Base-by-base conservation (phyloP, 2,329 filamentous ascomycete genomes). In the Trichophyton equinum region DNA sequence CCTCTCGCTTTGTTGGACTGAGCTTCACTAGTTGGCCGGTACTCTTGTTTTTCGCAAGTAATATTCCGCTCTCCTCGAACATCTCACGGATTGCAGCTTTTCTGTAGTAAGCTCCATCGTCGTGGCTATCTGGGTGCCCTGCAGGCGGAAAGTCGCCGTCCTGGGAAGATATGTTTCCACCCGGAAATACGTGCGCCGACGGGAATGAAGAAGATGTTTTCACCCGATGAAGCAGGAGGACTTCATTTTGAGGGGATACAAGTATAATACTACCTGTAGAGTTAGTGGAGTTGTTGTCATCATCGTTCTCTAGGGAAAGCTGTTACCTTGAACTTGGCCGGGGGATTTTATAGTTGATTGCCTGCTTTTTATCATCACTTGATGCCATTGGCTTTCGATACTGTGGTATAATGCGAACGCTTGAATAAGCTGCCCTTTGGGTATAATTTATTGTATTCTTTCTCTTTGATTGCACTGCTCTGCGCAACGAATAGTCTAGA, bases 181-280 rank as follows among this genome's bases (percentile, higher is more conserved):
- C 94, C 0, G 94, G 92, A 67, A 99, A 99, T 63, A 99, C 94
- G 70, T 97, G 91, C 0, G 92, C 94, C 0, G 89, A 92, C 3
- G 92, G 83, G 69, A 96, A 97, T 2, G 91, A 87, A 0, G 83
- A 84, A 0, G 89, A 94, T 0, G 87, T 90, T 65, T 86, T 81
- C 2, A 95, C 89, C 64, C 94, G 86, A 72, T 91, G 91, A 7
- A 97, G 83, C 18, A 97, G 83, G 0, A 99, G 81, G 55, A 97
- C 84, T 72, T 96, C 85, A 72, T 97, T 96, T 58, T 81, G 79
- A 0, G 91, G 87, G 0, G 94, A 96, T 56, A 99, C 78, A 13
- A 97, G 81, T 38, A 97, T 78, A 55, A 97, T 85, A 66, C 89
- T 95, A 62, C 8, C 27, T 30, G 33, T 38, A 38, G 11, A 3